Conservation (phyloP, 768 basidiomycete species). For the Boletus sp. region DNA sequence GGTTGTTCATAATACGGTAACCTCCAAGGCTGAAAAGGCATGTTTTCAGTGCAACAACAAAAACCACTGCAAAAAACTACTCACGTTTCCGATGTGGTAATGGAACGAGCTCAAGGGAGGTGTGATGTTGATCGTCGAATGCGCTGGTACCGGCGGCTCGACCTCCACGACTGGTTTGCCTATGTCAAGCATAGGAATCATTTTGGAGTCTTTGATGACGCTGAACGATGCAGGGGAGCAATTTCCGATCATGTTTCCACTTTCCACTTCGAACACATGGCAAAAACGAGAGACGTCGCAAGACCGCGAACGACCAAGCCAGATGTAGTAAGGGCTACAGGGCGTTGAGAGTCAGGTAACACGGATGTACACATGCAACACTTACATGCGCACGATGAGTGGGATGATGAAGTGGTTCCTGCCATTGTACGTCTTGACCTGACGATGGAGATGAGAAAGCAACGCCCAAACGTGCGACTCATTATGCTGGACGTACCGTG, state of each 20-base stretch:
- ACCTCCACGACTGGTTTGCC: conserved; percentile 36
- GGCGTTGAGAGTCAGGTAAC: neutral
- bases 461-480: neutral
- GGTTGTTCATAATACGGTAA: conserved; percentile 69
- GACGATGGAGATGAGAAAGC: neutral
- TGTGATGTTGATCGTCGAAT: conserved; percentile 45
- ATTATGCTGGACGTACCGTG: conserved; percentile 41
- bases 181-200: conserved; percentile 40
- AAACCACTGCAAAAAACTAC: neutral
- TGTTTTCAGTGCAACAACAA: neutral
- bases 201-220: conserved; percentile 35
- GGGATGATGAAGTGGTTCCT: conserved; percentile 70
- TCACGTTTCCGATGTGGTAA: conserved; percentile 52
- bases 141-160: conserved; percentile 12
- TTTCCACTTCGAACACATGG: conserved; percentile 60
- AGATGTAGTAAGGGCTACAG: conserved; percentile 66
- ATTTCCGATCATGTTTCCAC: conserved; percentile 56
- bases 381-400: conserved; percentile 60
- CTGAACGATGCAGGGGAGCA: conserved; percentile 39
- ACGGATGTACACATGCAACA: neutral
- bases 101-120: conserved; percentile 61
- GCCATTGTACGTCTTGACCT: conserved; percentile 68
- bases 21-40: conserved; percentile 48
- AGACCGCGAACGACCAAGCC: conserved; percentile 64
- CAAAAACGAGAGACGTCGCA: conserved; percentile 54